These are phyloP conservation scores for Colletotrichum sp. DNA, from an alignment of 2,329 filamentous ascomycete species.

Conservation along the genomic window DNA sequence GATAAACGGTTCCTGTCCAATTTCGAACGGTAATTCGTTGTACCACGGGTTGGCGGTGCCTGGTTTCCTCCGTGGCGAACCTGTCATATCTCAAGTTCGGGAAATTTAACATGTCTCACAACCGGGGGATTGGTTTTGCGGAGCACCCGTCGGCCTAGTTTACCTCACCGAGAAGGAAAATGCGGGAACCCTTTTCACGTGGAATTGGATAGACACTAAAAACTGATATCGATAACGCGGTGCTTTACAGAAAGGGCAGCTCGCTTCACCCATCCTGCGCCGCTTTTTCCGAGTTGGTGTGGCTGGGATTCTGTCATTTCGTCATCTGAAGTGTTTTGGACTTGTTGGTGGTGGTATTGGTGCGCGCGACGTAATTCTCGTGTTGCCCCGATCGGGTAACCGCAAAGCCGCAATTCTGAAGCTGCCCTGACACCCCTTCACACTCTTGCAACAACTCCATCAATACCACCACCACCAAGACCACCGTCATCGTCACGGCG, in stretches of 20 bases:
- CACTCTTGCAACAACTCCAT: neutral
- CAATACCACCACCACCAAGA: neutral
- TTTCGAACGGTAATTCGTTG: neutral
- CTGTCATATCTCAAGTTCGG: neutral
- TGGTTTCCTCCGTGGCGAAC: neutral
- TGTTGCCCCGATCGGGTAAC: neutral
- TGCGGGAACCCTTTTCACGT: neutral
- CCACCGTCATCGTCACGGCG: neutral
- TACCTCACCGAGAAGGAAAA: neutral
- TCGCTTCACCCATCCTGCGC: neutral
- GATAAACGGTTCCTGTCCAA: neutral
- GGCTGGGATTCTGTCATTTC: neutral
- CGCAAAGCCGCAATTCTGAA: neutral
- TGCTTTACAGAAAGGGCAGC: neutral
- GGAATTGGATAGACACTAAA: neutral
- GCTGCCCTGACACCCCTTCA: neutral
- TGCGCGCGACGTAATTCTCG: neutral
- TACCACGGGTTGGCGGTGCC: neutral
- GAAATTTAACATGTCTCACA: neutral
- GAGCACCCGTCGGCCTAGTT: neutral
- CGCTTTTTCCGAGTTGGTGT: neutral
- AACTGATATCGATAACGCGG: neutral
- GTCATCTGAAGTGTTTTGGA: neutral
- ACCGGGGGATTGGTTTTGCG: neutral
- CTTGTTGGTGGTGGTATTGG: neutral